phyloP scores from a whole-genome alignment of 176 grass and related monocot species.

The Puccinellia tenuiflora region DNA sequence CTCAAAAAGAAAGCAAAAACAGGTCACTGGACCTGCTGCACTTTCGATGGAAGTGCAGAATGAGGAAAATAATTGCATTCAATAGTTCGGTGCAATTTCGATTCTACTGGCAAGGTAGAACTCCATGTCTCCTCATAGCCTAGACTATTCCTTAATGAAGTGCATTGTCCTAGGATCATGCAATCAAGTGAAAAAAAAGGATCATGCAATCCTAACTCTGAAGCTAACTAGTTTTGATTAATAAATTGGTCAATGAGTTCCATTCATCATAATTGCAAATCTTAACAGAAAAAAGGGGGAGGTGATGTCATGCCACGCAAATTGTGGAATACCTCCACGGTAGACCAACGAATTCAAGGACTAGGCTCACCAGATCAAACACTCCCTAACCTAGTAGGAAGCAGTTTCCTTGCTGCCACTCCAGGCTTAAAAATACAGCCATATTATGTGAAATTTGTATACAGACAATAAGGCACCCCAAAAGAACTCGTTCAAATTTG shows the following conservation, averaged over 20 bases:
- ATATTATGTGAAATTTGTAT: background rate
- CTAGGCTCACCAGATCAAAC: background rate
- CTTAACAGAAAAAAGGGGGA: background rate
- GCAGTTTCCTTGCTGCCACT: background rate
- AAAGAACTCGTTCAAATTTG: no score
- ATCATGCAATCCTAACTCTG: background rate
- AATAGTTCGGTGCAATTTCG: background rate
- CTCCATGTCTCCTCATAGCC: background rate
- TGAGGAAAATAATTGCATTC: background rate
- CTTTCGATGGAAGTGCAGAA: background rate
- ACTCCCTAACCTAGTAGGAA: background rate
- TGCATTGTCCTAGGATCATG: background rate
- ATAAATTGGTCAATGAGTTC: background rate
- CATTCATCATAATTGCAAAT: background rate
- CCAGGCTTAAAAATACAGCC: background rate
- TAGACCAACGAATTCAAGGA: background rate
- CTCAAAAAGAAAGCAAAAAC: no score
- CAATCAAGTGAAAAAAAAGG: no score
- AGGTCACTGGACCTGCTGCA: no score
- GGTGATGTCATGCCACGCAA: background rate
- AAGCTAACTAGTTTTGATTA: background rate
- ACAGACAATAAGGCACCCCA: no score
- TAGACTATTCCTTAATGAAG: no score
- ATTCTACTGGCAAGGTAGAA: background rate
- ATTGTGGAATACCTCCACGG: background rate